Percentiles rank a stretch among this genome's conserved stretches.
phyloP scores from a whole-genome alignment of 805 yeast genomes.

The Ogataea nitratoaversa region DNA sequence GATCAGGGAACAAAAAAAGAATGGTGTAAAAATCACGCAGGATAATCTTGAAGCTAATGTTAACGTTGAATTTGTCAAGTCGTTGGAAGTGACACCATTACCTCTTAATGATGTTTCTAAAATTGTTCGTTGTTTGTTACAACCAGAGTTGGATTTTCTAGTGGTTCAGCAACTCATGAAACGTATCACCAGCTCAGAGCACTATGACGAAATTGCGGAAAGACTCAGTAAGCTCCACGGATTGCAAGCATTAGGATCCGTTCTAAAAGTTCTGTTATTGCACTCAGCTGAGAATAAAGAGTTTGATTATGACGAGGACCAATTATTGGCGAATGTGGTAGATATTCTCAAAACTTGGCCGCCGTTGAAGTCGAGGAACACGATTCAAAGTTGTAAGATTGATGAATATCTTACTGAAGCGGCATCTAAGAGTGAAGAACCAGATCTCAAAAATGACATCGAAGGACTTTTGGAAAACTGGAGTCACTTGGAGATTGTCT shows the following conservation, averaged over 20 bases:
- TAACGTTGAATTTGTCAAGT: constrained; percentile 60
- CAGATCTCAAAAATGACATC: constrained; percentile 34
- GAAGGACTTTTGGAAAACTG: constrained; percentile 55
- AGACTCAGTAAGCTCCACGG: constrained; percentile 80
- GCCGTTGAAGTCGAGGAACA: constrained; percentile 62
- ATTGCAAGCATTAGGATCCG: constrained; percentile 66
- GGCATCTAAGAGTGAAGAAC: constrained; percentile 19
- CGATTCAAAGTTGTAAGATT: constrained; percentile 69
- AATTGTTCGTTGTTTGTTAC: constrained; percentile 78
- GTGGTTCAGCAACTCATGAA: constrained; percentile 64
- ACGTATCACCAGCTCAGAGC: constrained; percentile 45
- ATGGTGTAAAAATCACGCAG: constrained; percentile 44
- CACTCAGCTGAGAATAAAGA: constrained; percentile 3
- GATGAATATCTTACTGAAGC: constrained; percentile 56
- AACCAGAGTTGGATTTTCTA: constrained; percentile 58
- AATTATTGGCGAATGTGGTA: constrained; percentile 45
- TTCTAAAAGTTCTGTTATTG: constrained; percentile 39
- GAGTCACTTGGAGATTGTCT: constrained; percentile 75
- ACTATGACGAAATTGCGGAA: constrained; percentile 40
- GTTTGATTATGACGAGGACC: constrained; percentile 31
- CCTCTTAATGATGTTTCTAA: constrained; percentile 60
- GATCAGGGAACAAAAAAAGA: constrained; percentile 54
- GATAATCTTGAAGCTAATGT: constrained; percentile 51
- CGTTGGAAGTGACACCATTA: constrained; percentile 52
- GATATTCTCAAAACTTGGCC: constrained; percentile 64